Conservation (phyloP, 2,329 filamentous ascomycete species). For the Orbilia quercus region DNA sequence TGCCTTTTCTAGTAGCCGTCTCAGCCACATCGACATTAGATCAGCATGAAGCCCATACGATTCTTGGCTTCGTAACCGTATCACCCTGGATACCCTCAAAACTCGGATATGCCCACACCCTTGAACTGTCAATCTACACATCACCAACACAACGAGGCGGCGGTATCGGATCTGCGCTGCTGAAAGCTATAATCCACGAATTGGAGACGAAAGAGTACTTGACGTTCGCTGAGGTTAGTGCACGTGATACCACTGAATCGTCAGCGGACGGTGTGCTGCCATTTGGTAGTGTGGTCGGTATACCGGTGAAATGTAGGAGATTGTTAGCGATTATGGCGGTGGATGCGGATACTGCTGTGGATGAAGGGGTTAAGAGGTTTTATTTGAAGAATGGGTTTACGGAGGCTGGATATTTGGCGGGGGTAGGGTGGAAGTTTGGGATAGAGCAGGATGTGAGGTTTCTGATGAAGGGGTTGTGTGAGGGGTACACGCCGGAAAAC, state of each 20-base stretch:
- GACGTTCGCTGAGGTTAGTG: constrained; percentile 29
- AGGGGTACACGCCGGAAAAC: constrained; percentile 8
- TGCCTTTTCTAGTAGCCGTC: constrained; percentile 34
- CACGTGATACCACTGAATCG: no score
- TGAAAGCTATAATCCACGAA: constrained; percentile 10
- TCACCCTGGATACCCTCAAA: constrained; percentile 20
- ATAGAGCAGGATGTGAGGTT: constrained; percentile 29
- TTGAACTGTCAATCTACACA: constrained; percentile 37
- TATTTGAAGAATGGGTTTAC: constrained; percentile 31
- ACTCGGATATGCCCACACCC: constrained; percentile 36
- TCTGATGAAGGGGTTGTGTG: constrained; percentile 25
- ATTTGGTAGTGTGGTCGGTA: background rate
- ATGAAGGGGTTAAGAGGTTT: constrained; percentile 17
- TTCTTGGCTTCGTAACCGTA: constrained; percentile 25
- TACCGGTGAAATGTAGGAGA: constrained; percentile 32
- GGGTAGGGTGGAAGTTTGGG: constrained; percentile 45
- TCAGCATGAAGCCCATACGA: background rate
- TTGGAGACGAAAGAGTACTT: constrained; percentile 34
- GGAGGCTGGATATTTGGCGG: constrained; percentile 9
- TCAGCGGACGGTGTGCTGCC: background rate
- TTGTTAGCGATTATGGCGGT: constrained; percentile 39
- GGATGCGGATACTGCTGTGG: constrained; percentile 10
- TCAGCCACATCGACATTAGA: background rate
- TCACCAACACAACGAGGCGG: constrained; percentile 18
- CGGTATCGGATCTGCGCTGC: constrained; percentile 15